Base-by-base conservation (phyloP, 345 rosid species). In the Microthlaspi erraticum region DNA sequence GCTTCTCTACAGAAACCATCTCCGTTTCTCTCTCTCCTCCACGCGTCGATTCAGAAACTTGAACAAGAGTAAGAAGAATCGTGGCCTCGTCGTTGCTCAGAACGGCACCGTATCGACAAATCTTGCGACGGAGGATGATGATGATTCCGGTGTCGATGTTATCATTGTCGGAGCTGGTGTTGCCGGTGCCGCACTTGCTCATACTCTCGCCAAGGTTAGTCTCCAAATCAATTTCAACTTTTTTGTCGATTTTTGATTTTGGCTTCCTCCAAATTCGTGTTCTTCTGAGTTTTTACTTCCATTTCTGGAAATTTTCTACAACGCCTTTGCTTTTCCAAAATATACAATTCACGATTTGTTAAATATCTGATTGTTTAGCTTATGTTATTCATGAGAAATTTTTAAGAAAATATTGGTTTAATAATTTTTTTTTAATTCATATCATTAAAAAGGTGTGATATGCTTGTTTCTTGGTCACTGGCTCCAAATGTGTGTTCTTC, bases 161-260 rank as follows among this genome's bases (percentile, higher is more conserved):
- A 85, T 84, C 19, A 81, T 75, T 34, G 71, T 70, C 2, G 79
- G 79, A n/a, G n/a, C n/a, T n/a, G n/a, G n/a, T n/a, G n/a, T n/a
- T n/a, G n/a, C n/a, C n/a, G n/a, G n/a, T n/a, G 74, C 87, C 3
- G 89, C 87, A 31, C 89, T 85, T 23, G 92, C 92, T 34, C 65
- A 79, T 58, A 72, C 89, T 7, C 85, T 87, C 37, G 86, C 46
- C 46, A 85, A 83, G 82, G 87, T 72, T 16, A 61, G 78, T 73
- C 65, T 36, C 10, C 3, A n/a, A n/a, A n/a, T n/a, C n/a, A n/a
- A n/a, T 4, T 6, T 10, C n/a, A 10, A 2, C n/a, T n/a, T n/a
- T 14, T 55, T 8, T 0, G 8, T 42, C 32, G 19, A 14, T 4
- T 44, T 31, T 10, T 10, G 11, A 23, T 10, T 45, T 49, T 37